Base-by-base conservation (phyloP, 2,329 filamentous ascomycete genomes). In the Chaetothyriales sp. region DNA sequence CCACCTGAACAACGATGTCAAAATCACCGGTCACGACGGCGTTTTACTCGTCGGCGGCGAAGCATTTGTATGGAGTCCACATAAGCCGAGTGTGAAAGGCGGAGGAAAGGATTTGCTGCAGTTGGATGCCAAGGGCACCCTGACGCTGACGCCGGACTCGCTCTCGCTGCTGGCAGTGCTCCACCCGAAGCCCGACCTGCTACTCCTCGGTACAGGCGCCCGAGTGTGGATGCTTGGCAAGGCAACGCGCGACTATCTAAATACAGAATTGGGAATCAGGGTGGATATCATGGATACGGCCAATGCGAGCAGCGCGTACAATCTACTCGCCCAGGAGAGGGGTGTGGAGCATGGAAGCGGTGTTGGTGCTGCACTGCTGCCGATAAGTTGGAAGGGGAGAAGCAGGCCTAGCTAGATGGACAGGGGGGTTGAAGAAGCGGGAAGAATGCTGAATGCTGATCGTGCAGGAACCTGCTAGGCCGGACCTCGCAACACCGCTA, bases 231-330 rank as follows among this genome's bases (percentile, higher is more conserved):
- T 89, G 0, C 69, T 97, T 6, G 86, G 85, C 51, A 85, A 86
- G 0, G 76, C 81, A 60, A 86, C 87, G 44, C 81, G 84, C 60
- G 75, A 75, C 53, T 75, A 81, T 60, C 80, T 98, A 52, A 84
- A 83, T 56, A 53, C 57, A 43, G 53, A 53, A 9, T 68, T 97
- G 44, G 92, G 92, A 0, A 85, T 97, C 60, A 76, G 87, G 52
- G 75, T 97, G 4, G 92, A 98, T 63, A 77, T 95, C 2, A 77
- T 90, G 63, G 92, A 97, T 69, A 97, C 92, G 29, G 76, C 88
- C 57, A 97, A 97, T 69, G 92, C 92, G 7, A 87, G 90, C 1
- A 85, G 89, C 33, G 89, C 95, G 66, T 98, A 92, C 68, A 98
- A 98, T 65, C 66, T 98, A 62, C 71, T 98, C 51, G 90, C 89